A percentile compares a stretch with the other conserved stretches of the same genome.
Evolutionary conservation across 768 basidiomycete species (phyloP).

Genomic region (Lentinus tigrinus): DNA sequence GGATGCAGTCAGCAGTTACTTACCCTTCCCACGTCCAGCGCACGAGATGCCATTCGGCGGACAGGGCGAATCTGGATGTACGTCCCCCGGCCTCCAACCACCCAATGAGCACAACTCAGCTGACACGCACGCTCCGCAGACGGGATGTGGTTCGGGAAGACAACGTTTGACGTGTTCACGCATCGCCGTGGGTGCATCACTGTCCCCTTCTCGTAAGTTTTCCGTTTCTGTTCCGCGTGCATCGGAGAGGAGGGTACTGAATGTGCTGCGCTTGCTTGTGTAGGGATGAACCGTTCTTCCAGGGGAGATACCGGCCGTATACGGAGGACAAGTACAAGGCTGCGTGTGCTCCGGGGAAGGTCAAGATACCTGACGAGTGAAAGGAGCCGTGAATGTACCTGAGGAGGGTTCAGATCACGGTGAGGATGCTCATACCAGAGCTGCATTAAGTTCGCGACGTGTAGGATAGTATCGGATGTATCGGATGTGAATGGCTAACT

Average conservation of each 20-base stretch:
- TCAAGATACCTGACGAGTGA: constrained; percentile 10
- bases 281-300: constrained; percentile 28
- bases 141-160: constrained; percentile 51
- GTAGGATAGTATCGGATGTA: too few species aligned
- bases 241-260: neutral
- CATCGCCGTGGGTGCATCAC: constrained; percentile 25
- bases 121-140: constrained; percentile 34
- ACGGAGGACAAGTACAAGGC: constrained; percentile 23
- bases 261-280: neutral
- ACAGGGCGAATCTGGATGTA: constrained; percentile 66
- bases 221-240: neutral
- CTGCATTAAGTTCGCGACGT: too few species aligned
- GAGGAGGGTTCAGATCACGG: too few species aligned
- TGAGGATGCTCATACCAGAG: too few species aligned
- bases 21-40: constrained; percentile 26
- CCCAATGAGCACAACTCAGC: neutral
- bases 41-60: constrained; percentile 50
- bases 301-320: constrained; percentile 33
- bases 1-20: neutral
- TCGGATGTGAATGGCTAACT: too few species aligned
- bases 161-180: constrained; percentile 46
- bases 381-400: too few species aligned
- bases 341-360: constrained; percentile 4
- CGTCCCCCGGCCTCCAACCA: constrained; percentile 22
- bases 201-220: constrained; percentile 22